Evolutionary conservation across 257 asterid species (phyloP), one percentile per base, ranked within the genome.

Genomic region (Plantago major): DNA sequence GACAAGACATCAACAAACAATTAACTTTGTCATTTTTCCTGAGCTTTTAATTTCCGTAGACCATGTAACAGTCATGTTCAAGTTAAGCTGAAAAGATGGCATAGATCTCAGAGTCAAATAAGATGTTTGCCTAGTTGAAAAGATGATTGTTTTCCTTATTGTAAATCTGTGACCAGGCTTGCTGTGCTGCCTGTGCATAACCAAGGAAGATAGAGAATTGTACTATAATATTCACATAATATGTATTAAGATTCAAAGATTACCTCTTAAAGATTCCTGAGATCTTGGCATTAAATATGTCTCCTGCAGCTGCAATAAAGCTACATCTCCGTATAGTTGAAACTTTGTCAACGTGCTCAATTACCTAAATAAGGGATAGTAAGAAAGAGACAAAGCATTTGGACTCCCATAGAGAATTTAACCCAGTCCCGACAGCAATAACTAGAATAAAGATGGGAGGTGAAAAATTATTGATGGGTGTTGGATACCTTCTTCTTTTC

Each of bases 241-340:
- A 18, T 11, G 11, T 5, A 53, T 26, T 53, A 53, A 10, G 57
- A 52, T 18, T 33, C 56, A 0, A 13, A 10, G 38, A 11, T 11
- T 9, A 83, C 97, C 96, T 92, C 78, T 81, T 89, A 66, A 92
- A 84, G 60, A 94, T 86, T 68, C 99, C 99, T 50, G 99, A 92
- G 76, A 92, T 58, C 73, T 92, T 92, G 42, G 99, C 94, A 65
- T 81, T 77, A 64, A 89, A 92, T 75, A 92, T 84, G 80, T 92
- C 99, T 51, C 79, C 26, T 50, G 97, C 95, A 48, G 95, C 97
- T 69, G 95, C 79, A 64, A 79, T 72, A 76, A 92, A 92, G 84
- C 89, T 86, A 73, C 95, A 89, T 80, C 79, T 92, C 74, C 97
- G 81, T 55, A 86, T 85, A 16, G 96, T 85, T 55, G 80, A 73